These are phyloP conservation scores for Linnemannia elongata DNA, from an alignment of 192 early-diverging fungal species.

Conservation along the genomic window DNA sequence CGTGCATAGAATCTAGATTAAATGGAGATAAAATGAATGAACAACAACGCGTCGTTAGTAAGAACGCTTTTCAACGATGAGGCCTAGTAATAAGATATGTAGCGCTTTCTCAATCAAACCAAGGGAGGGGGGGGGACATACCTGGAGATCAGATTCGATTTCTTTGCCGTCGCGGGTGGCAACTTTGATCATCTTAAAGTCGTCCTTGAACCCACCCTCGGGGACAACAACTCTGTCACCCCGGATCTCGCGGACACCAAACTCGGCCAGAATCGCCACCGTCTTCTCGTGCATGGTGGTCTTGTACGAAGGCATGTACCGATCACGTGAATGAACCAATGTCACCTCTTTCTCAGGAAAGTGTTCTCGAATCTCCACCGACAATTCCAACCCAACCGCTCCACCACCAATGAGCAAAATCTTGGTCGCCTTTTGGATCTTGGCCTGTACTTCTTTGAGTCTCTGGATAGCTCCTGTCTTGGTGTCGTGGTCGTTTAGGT, in stretches of 20 bases:
- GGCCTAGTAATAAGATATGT: background rate
- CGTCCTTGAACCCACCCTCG: conserved; percentile 67
- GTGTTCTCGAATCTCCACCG: conserved; percentile 77
- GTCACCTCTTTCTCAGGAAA: conserved; percentile 74
- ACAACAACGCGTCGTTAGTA: background rate
- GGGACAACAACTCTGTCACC: conserved; percentile 72
- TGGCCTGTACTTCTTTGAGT: conserved; percentile 63
- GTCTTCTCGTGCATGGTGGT: conserved; percentile 66
- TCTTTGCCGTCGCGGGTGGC: conserved; percentile 59
- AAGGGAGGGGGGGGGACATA: conserved; percentile 16
- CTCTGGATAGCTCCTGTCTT: conserved; percentile 59
- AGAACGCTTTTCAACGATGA: no score
- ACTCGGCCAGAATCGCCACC: conserved; percentile 64
- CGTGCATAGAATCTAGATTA: conserved; percentile 76
- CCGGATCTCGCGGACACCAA: conserved; percentile 57
- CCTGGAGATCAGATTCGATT: conserved; percentile 61
- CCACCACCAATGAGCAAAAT: conserved; percentile 82
- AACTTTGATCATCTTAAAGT: conserved; percentile 61
- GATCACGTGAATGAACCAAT: conserved; percentile 71
- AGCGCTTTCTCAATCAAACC: background rate
- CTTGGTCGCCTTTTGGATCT: conserved; percentile 69
- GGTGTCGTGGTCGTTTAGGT: conserved; percentile 56
- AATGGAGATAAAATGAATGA: background rate
- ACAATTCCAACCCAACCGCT: conserved; percentile 83
- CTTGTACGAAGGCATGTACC: conserved; percentile 72